Evolutionary conservation across 805 yeast genomes (phyloP).

Genomic region (Candida argentea): DNA sequence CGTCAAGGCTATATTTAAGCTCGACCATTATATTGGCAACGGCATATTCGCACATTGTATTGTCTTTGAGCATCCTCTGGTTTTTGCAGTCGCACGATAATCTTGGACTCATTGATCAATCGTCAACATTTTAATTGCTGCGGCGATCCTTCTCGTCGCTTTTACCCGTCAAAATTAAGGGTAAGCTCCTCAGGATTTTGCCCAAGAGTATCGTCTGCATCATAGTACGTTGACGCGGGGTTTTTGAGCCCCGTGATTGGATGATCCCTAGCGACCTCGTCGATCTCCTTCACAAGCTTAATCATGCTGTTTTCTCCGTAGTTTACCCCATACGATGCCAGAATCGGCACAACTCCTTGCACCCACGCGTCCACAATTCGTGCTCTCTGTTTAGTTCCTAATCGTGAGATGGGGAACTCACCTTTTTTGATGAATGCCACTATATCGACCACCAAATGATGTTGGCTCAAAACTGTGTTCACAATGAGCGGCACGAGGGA

Average conservation of each 20-base stretch:
- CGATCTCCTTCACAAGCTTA: conserved; percentile 47
- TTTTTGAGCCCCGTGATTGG: conserved; percentile 30
- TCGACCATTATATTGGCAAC: too few relatives aligned
- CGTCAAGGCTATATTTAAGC: too few relatives aligned
- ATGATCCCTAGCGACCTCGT: conserved; percentile 28
- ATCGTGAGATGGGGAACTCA: conserved; percentile 56
- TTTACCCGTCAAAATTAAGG: conserved; percentile 13
- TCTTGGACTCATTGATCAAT: too few relatives aligned
- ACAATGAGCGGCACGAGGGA: conserved; percentile 78
- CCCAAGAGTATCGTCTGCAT: conserved; percentile 21
- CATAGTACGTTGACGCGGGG: conserved; percentile 34
- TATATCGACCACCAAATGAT: conserved; percentile 74
- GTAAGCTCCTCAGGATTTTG: conserved; percentile 19
- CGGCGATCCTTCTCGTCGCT: too few relatives aligned
- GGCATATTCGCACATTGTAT: too few relatives aligned
- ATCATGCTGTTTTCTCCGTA: conserved; percentile 60
- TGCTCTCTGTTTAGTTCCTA: conserved; percentile 71
- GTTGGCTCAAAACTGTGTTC: conserved; percentile 66
- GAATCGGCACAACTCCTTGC: conserved; percentile 33
- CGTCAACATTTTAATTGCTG: too few relatives aligned
- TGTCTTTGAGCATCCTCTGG: too few relatives aligned
- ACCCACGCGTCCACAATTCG: conserved; percentile 49
- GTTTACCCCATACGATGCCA: conserved; percentile 40
- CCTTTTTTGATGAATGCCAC: conserved; percentile 67
- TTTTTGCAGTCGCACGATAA: too few relatives aligned